Conservation (phyloP, 495 filamentous ascomycete species). For the Neurospora tetrasperma region DNA sequence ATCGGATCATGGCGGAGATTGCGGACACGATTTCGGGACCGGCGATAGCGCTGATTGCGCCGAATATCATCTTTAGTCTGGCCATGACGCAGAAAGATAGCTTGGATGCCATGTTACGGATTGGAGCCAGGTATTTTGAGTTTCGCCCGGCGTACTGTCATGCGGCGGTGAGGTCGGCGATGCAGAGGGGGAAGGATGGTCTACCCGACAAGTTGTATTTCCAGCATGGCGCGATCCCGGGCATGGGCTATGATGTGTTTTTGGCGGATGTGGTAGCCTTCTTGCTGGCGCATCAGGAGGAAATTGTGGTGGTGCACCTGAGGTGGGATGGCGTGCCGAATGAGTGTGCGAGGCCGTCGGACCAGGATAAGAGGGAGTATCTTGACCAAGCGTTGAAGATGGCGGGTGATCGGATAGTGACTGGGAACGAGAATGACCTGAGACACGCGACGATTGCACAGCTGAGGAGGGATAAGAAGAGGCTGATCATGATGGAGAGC, state of each 20-base stretch:
- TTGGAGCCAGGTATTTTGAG: conserved; percentile 47
- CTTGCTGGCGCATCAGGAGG: conserved; percentile 30
- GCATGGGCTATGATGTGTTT: conserved; percentile 41
- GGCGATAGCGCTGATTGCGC: conserved; percentile 32
- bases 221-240: conserved; percentile 44
- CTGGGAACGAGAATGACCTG: conserved; percentile 29
- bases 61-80: conserved; percentile 41
- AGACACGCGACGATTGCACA: conserved; percentile 25
- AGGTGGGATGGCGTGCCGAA: conserved; percentile 44
- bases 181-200: conserved; percentile 5
- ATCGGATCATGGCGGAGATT: conserved; percentile 19
- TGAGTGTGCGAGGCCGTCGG: conserved; percentile 33
- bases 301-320: conserved; percentile 43
- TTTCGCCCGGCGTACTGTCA: conserved; percentile 43
- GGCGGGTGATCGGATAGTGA: conserved; percentile 20
- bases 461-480: conserved; percentile 30
- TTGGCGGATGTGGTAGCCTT: conserved; percentile 35
- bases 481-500: conserved; percentile 37
- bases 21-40: conserved; percentile 23
- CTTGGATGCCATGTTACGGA: conserved; percentile 32
- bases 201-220: conserved; percentile 42
- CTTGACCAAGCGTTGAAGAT: conserved; percentile 27
- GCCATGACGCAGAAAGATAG: conserved; percentile 46
- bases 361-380: conserved; percentile 32
- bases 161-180: conserved; percentile 21